Evolutionary conservation across 1,284 basidiomycete genomes (phyloP), one percentile per base, ranked within the genome.

Genomic region (Microbotryum intermedium): DNA sequence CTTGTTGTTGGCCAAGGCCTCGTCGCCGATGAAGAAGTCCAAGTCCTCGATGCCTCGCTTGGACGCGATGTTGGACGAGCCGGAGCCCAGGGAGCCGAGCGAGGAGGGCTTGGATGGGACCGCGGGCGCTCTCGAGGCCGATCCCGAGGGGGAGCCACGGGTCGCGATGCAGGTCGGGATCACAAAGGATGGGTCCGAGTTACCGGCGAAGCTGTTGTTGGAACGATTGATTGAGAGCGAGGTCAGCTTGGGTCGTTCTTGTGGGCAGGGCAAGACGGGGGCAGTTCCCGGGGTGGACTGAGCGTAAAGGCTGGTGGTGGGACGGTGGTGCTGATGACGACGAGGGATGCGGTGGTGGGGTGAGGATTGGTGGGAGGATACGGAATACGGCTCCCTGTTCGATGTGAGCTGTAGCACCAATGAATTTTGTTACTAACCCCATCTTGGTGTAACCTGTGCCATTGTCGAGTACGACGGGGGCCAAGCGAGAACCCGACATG

Each of bases 1-100:
- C 79, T 93, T 97, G 46, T 87, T 84, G 74, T 97, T 97, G 30
- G 89, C 90, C 29, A 97, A 81, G 1, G 95, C 95, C 76, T 98
- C 94, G 76, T 98, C 90, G 62, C 95, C 95, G 77, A 99, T 99
- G 81, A 87, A 97, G 80, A 98, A 99, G 79, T 99, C 95, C 67
- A 98, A 86, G 76, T 99, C 95, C 76, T 99, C 95, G 50, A 98
- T 90, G 11, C 95, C 95, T 64, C 95, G 85, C 78, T 97, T 98
- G 61, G 88, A 90, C 6, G 95, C 94, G 57, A 97, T 84, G 76
- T 93, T 84, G 42, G 62, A 63, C 0, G 59, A 60, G 9, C 50
- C 10, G 58, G 50, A 39, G 13, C 34, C 34, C 16, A 39, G 34
- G 18, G 66, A 71, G 18, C 69, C 59, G 66, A 76, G 69, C 25